These are phyloP conservation scores for Diplocarpon mali DNA, from an alignment of 2,329 filamentous ascomycete species.

Conservation along the genomic window DNA sequence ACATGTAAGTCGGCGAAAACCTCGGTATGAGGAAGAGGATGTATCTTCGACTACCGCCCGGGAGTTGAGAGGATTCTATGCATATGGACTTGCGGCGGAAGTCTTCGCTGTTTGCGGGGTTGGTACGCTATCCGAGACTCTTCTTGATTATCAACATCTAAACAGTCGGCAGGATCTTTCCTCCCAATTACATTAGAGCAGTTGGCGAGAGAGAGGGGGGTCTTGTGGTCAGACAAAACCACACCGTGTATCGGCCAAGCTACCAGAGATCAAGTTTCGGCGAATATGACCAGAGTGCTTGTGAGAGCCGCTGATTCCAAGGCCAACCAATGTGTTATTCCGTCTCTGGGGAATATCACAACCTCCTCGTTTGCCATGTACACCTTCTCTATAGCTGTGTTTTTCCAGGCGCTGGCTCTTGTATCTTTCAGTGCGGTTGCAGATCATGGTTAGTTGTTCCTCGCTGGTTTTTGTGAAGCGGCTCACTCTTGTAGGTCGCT, in stretches of 20 bases:
- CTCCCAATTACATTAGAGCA: constrained; percentile 91
- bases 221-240: constrained; percentile 64
- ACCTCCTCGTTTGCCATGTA: constrained; percentile 98
- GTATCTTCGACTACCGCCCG: constrained; percentile 69
- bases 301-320: constrained; percentile 14
- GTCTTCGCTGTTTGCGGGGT: constrained; percentile 88
- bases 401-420: constrained; percentile 79
- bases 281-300: constrained; percentile 2
- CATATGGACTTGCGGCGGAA: constrained; percentile 90
- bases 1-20: constrained; percentile 13
- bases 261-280: constrained; percentile 9
- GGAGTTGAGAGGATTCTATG: constrained; percentile 88
- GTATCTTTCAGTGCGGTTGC: constrained; percentile 93
- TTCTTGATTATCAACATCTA: background rate
- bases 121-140: constrained; percentile 39
- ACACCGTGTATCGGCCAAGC: constrained; percentile 55
- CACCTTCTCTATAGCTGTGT: constrained; percentile 84
- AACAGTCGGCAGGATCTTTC: constrained; percentile 56
- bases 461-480: background rate
- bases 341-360: constrained; percentile 71
- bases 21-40: constrained; percentile 71
- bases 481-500: constrained; percentile 34
- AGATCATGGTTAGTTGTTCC: constrained; percentile 56
- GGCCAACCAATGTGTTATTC: constrained; percentile 53
- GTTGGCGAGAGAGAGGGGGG: constrained; percentile 78